Evolutionary conservation across 2,329 filamentous ascomycete species (phyloP).

Genomic region (Sporothrix protearum): DNA sequence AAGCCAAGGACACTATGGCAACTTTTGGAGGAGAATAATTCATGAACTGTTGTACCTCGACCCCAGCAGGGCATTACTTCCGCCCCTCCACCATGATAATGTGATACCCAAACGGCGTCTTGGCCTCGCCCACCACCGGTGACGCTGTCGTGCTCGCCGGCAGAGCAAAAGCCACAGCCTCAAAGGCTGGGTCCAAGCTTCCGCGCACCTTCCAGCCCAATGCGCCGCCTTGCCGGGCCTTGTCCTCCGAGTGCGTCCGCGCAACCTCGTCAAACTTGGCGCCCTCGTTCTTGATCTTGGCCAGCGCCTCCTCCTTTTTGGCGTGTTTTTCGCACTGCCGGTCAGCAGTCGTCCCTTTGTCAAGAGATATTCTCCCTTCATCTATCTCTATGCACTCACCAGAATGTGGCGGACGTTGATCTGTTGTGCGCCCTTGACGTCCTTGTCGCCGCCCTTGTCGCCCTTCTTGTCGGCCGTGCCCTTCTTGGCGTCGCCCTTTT

Average conservation of each 20-base stretch:
- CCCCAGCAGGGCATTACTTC: constrained; percentile 38
- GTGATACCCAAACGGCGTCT: constrained; percentile 74
- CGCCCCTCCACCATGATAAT: constrained; percentile 70
- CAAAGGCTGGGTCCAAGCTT: constrained; percentile 64
- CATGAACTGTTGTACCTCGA: not conserved
- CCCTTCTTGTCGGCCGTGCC: constrained; percentile 21
- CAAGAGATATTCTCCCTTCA: not conserved
- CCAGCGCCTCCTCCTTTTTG: constrained; percentile 73
- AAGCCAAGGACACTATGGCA: too few species aligned
- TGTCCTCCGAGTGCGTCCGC: constrained; percentile 70
- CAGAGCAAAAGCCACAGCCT: constrained; percentile 67
- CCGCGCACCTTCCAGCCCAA: constrained; percentile 72
- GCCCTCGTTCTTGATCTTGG: constrained; percentile 59
- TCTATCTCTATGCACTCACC: constrained; percentile 37
- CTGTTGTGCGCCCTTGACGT: constrained; percentile 30
- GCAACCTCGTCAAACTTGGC: constrained; percentile 74
- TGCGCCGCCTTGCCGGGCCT: constrained; percentile 66
- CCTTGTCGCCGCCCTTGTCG: constrained; percentile 24
- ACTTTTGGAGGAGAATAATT: not conserved
- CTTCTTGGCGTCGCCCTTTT: constrained; percentile 27
- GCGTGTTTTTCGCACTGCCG: constrained; percentile 66
- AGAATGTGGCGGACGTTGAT: constrained; percentile 75
- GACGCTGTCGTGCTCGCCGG: constrained; percentile 61
- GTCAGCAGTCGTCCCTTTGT: not conserved
- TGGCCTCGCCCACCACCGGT: constrained; percentile 66